Conservation (phyloP, 2,329 filamentous ascomycete genomes). For the Hypoxylon sp. region DNA sequence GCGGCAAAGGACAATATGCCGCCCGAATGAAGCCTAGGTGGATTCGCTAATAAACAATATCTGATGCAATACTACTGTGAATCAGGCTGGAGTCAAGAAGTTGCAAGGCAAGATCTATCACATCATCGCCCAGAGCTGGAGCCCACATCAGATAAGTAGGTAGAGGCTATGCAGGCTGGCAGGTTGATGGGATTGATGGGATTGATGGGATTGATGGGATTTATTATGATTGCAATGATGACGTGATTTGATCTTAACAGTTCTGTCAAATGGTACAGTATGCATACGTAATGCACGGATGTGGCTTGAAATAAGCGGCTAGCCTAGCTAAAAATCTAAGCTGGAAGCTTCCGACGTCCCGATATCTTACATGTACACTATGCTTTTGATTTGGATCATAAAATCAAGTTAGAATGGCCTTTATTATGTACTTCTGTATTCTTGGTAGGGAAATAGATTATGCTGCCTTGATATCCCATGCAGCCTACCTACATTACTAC, state of each 20-base stretch:
- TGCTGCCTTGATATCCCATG: constrained; percentile 37
- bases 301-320: constrained; percentile 34
- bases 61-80: constrained; percentile 8
- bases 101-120: constrained; percentile 3
- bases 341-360: constrained; percentile 4
- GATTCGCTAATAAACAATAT: background rate
- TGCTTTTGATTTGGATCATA: constrained; percentile 2
- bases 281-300: constrained; percentile 36
- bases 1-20: constrained; percentile 13
- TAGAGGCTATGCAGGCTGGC: background rate
- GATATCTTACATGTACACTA: background rate
- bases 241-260: constrained; percentile 42
- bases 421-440: background rate
- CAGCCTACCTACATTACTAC: constrained; percentile 29
- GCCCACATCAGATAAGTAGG: background rate
- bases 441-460: constrained; percentile 17
- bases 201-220: constrained; percentile 19
- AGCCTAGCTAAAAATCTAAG: background rate
- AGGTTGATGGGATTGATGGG: constrained; percentile 21
- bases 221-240: constrained; percentile 29
- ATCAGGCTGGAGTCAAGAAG: background rate
- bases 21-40: constrained; percentile 10
- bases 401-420: background rate
- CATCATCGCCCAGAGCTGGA: constrained; percentile 15
- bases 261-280: background rate